Base-by-base conservation (phyloP, 2,329 filamentous ascomycete species). In the Dactylellina cionopaga region DNA sequence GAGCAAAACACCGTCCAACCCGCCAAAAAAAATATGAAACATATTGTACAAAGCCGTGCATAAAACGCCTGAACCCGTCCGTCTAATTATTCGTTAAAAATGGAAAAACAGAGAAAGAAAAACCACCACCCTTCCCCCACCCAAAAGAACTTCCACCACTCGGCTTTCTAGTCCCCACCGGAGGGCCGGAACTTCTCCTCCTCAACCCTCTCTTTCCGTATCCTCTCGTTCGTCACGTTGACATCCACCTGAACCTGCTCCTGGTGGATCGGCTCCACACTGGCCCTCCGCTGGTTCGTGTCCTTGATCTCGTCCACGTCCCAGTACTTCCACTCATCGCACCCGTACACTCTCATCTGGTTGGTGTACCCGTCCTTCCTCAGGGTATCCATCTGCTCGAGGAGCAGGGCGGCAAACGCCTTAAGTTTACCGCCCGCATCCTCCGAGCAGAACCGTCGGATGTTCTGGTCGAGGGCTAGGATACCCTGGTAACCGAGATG, bases 261-360 rank as follows among this genome's bases (percentile, higher is more conserved):
- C 11, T 1, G 3, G 15, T 33, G 5, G 5, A 65, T 22, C 3
- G 15, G 11, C 37, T 72, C 68, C 10, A 29, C 19, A 15, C 51
- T 35, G 17, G 19, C 43, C 27, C 68, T 44, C 52, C 55, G 59
- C 27, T 25, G 17, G 27, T 65, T 65, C 1, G 54, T 55, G 15
- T 49, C 52, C 5, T 44, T 43, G n/a, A 72, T 35, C n/a, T 72
- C 68, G 3, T 19, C n/a, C n/a, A 35, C 15, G 33, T 65, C 54
- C 68, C 68, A 72, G 44, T 65, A 72, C 35, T 51, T 59, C 39
- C 60, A 72, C 15, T 72, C 68, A 25, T 72, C 68, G 27, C 68
- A 72, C 11, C 43, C 59, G 15, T 31, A 65, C 9, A 13, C 17
- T 37, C 31, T 54, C n/a, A n/a, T 17, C 9, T 25, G 52, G 31